These are phyloP conservation scores for Brassica rapa DNA, from an alignment of 345 rosid genomes.

Conservation along the genomic window DNA sequence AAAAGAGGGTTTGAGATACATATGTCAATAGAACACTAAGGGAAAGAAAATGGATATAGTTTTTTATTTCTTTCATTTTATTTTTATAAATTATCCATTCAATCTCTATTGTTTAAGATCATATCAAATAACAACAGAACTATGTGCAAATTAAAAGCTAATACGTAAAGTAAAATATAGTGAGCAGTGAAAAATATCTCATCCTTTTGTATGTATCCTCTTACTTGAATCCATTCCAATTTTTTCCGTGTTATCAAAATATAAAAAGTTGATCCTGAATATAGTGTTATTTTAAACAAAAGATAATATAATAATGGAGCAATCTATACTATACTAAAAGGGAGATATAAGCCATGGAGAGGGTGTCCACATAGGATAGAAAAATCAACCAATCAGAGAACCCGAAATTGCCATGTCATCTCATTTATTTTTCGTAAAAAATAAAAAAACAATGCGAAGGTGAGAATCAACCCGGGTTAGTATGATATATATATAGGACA, in stretches of 20 bases:
- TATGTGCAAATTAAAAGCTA: neutral
- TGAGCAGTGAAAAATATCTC: neutral
- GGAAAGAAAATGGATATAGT: slow-evolving; percentile 13
- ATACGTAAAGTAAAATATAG: slow-evolving; percentile 13
- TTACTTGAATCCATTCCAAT: neutral
- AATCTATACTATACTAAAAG: no score
- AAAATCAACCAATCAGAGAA: no score
- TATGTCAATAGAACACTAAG: slow-evolving; percentile 28
- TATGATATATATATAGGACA: no score
- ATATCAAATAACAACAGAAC: neutral
- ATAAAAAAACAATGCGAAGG: no score
- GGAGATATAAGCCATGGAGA: no score
- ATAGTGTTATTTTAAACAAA: neutral
- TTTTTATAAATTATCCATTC: slow-evolving; percentile 25
- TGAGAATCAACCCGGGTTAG: no score
- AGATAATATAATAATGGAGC: neutral
- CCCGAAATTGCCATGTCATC: no score
- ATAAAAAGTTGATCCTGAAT: neutral
- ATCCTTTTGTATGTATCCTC: neutral
- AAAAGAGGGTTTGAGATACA: slow-evolving; percentile 33
- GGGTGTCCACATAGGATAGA: no score
- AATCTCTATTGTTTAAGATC: slow-evolving; percentile 5
- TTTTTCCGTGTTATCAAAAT: neutral
- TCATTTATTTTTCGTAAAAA: no score
- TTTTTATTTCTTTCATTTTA: slow-evolving; percentile 9